Evolutionary conservation across 441 rosid species (phyloP).

Genomic region (Rhodomyrtus psidioides): DNA sequence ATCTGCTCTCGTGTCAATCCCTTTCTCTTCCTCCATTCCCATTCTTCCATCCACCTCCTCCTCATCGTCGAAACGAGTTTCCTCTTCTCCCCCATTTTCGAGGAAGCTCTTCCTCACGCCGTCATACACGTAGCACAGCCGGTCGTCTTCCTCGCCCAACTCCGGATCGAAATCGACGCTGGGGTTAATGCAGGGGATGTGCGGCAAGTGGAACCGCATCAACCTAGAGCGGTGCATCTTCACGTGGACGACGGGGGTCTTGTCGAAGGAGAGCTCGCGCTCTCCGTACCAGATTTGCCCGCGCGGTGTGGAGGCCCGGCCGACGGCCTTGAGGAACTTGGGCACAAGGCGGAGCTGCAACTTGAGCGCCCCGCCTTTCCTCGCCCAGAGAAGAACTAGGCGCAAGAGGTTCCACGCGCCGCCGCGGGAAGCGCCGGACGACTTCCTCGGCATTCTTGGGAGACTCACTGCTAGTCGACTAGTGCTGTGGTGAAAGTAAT

Average conservation of each 20-base stretch:
- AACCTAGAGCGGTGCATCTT: conserved; percentile 67
- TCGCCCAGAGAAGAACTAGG: conserved; percentile 55
- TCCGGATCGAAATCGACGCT: conserved; percentile 46
- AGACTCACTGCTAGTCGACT: not conserved
- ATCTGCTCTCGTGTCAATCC: conserved; percentile 74
- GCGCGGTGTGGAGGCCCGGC: conserved; percentile 9
- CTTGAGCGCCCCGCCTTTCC: conserved; percentile 65
- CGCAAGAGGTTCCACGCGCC: conserved; percentile 56
- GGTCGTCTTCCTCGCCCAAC: conserved; percentile 20
- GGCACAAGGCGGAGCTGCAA: conserved; percentile 40
- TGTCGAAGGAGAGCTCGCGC: conserved; percentile 68
- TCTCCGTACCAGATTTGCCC: conserved; percentile 30
- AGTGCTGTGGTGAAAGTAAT: not conserved
- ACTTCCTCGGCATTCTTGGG: not conserved
- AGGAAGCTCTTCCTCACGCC: conserved; percentile 19
- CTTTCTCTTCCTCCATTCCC: conserved; percentile 38
- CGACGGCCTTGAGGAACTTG: conserved; percentile 45
- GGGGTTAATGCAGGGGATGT: conserved; percentile 60
- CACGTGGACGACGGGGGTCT: conserved; percentile 60
- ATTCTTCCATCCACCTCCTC: conserved; percentile 1
- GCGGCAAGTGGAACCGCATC: conserved; percentile 28
- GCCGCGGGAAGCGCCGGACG: not conserved
- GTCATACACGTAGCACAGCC: conserved; percentile 10
- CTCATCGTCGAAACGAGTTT: not conserved
- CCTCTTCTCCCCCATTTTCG: conserved; percentile 4